Evolutionary conservation across 208 protist species (phyloP).

Genomic region (Acanthamoeba triangularis): DNA sequence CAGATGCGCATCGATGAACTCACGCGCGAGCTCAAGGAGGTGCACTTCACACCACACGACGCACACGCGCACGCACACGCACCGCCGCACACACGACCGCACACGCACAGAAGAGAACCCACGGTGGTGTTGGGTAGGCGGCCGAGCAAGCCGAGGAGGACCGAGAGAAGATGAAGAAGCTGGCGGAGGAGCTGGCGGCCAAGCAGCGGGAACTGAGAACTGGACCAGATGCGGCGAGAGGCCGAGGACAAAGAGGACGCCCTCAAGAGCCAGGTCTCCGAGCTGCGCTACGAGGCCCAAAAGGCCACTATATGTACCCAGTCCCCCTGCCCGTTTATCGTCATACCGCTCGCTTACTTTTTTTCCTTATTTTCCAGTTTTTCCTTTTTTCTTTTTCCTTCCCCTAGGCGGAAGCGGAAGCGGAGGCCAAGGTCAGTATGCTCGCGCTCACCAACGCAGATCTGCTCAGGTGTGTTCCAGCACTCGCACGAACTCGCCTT

Average conservation of each 20-base stretch:
- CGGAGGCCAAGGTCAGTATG: conserved; percentile 20
- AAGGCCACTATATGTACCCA: conserved; percentile 13
- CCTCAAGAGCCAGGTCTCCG: neutral
- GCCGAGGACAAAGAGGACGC: neutral
- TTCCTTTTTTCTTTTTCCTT: neutral
- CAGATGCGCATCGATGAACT: conserved; percentile 47
- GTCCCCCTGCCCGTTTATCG: neutral
- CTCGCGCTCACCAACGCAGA: neutral
- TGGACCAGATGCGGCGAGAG: conserved; percentile 31
- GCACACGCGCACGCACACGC: no score
- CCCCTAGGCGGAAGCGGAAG: neutral
- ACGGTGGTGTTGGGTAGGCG: neutral
- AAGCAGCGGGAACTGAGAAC: conserved; percentile 22
- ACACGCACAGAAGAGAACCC: neutral
- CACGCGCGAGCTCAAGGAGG: conserved; percentile 7
- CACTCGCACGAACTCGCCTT: neutral
- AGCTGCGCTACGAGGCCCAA: conserved; percentile 30
- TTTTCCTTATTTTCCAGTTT: neutral
- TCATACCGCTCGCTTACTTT: neutral
- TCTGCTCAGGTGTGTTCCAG: neutral
- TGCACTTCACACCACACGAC: neutral
- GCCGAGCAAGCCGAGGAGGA: conserved; percentile 48
- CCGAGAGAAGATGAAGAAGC: neutral
- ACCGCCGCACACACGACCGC: neutral
- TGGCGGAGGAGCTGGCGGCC: conserved; percentile 2